Evolutionary conservation across 2,329 filamentous ascomycete genomes (phyloP), one percentile per base, ranked within the genome.

Genomic region (Cordyceps cicadae): DNA sequence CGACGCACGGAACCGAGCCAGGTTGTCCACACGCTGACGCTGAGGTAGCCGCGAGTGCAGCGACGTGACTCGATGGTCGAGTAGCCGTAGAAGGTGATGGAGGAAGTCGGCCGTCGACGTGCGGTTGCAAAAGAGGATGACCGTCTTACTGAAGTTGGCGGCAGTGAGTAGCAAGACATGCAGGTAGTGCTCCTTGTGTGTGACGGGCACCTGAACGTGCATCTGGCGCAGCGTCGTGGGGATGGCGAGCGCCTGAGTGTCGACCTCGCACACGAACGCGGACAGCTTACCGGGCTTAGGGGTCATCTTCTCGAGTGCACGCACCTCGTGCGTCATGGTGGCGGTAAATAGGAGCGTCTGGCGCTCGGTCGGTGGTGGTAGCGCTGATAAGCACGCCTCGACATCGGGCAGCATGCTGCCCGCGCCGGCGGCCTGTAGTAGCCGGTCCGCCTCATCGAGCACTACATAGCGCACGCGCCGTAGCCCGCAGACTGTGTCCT

Each of bases 341-440:
- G 94, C 94, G 9, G 94, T 99, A 76, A 99, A 99, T 3, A 99
- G 83, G 17, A 96, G 84, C 0, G 93, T 99, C 73, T 99, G 92
- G n/a, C 94, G 84, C 69, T 90, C 80, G 1, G 82, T 76, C 5
- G 90, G 83, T 0, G 89, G 86, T 0, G 94, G 94, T 0, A 99
- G 81, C 2, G 87, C 87, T 2, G 85, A 87, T 4, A 99, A 80
- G 69, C 92, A 97, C 63, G 91, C 90, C 71, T 95, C 90, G 1
- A 99, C 86, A 69, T 97, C 94, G 5, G 90, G 88, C n/a, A 97
- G 80, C 92, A 97, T 97, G 74, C 87, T 92, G 29, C 92, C 93
- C 19, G 83, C 81, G 0, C 83, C 85, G 54, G 85, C 84, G 21
- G 86, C 82, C 45, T 88, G 83, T 50, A 99, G 83, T 43, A 99